Conservation (phyloP, 495 filamentous ascomycete genomes). For the Friedmanniomyces endolithicus region DNA sequence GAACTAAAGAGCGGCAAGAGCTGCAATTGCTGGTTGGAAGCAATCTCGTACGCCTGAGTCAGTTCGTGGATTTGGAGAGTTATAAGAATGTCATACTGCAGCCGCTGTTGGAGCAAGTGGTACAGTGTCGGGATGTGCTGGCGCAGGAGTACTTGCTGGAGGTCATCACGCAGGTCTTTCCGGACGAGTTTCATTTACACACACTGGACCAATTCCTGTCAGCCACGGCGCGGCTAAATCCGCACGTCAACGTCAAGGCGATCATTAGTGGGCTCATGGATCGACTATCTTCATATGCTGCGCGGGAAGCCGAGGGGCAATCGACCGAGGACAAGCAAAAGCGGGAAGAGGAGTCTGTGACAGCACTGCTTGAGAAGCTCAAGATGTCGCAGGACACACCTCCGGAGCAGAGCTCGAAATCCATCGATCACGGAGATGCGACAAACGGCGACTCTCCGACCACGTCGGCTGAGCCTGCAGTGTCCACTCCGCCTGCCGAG, state of each 20-base stretch:
- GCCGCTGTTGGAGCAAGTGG: slow-evolving; percentile 87
- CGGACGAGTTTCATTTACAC: slow-evolving; percentile 94
- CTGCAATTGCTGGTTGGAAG: slow-evolving; percentile 89
- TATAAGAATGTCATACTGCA: slow-evolving; percentile 87
- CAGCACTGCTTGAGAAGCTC: slow-evolving; percentile 62
- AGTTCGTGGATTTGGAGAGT: slow-evolving; percentile 83
- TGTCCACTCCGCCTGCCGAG: slow-evolving; percentile 26
- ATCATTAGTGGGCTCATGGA: slow-evolving; percentile 99
- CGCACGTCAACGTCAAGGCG: slow-evolving; percentile 91
- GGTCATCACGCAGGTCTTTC: slow-evolving; percentile 98
- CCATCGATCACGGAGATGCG: slow-evolving; percentile 11
- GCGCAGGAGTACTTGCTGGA: slow-evolving; percentile 96
- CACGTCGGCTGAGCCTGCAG: slow-evolving; percentile 20
- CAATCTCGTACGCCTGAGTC: slow-evolving; percentile 88
- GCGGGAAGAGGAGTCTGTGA: slow-evolving; percentile 72
- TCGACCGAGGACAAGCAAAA: slow-evolving; percentile 56
- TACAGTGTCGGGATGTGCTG: slow-evolving; percentile 91
- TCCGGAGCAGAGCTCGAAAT: slow-evolving; percentile 7
- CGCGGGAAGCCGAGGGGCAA: slow-evolving; percentile 67
- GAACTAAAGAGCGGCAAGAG: slow-evolving; percentile 89
- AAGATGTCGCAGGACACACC: slow-evolving; percentile 50
- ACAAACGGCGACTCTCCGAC: slow-evolving; percentile 24
- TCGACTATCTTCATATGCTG: slow-evolving; percentile 80
- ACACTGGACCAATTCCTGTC: slow-evolving; percentile 88
- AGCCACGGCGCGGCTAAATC: slow-evolving; percentile 81